phyloP scores from a whole-genome alignment of 2,329 filamentous ascomycete species.

The Trichoderma semiorbis region DNA sequence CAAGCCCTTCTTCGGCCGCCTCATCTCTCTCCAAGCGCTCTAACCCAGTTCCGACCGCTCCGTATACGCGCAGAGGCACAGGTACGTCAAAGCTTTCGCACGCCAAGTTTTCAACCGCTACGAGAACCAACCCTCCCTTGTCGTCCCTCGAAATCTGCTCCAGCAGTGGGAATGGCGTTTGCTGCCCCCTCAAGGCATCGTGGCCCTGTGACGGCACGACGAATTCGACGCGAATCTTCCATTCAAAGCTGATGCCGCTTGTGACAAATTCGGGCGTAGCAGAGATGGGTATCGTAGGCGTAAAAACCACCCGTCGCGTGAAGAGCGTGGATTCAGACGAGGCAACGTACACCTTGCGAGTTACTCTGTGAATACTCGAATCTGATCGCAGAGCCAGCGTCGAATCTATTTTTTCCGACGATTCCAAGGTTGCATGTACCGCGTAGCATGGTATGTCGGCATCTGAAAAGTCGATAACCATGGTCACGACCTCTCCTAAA shows the following conservation, averaged over 20 bases:
- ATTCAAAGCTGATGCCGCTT: constrained; percentile 79
- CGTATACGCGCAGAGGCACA: constrained; percentile 80
- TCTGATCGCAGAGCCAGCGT: constrained; percentile 79
- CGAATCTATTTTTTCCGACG: constrained; percentile 76
- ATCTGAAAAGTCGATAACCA: constrained; percentile 77
- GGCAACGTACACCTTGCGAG: constrained; percentile 73
- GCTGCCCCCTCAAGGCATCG: constrained; percentile 23
- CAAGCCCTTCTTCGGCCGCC: constrained; percentile 45
- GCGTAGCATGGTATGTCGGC: constrained; percentile 81
- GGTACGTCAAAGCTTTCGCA: constrained; percentile 90
- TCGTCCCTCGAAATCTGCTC: constrained; percentile 79
- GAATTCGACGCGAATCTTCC: constrained; percentile 89
- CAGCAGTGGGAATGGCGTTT: constrained; percentile 51
- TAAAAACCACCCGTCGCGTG: constrained; percentile 74
- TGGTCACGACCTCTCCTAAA: constrained; percentile 80
- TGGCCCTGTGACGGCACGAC: constrained; percentile 64
- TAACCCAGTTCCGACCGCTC: constrained; percentile 55
- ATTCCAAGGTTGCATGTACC: constrained; percentile 80
- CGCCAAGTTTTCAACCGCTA: constrained; percentile 71
- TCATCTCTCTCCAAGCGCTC: constrained; percentile 56
- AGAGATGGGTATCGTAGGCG: constrained; percentile 73
- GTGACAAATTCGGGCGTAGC: constrained; percentile 92
- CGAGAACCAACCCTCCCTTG: constrained; percentile 67
- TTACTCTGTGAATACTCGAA: constrained; percentile 81
- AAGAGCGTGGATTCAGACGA: constrained; percentile 81